phyloP scores from a whole-genome alignment of 179 eudicot genomes.

The Heliamphora ciliata region DNA sequence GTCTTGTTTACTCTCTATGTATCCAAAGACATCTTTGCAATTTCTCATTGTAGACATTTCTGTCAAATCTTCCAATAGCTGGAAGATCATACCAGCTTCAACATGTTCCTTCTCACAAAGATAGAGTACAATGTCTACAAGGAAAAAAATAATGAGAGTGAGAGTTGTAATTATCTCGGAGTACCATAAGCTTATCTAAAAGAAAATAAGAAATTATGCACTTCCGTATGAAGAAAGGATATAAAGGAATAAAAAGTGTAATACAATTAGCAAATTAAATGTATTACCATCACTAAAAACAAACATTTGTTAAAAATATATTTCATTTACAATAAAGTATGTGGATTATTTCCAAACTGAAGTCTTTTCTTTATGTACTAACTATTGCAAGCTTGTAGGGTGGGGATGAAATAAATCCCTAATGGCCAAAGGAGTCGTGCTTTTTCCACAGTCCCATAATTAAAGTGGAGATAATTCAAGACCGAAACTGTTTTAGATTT shows the following conservation, averaged over 20 bases:
- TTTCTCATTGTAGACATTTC: slow-evolving; percentile 99
- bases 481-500: neutral
- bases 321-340: neutral
- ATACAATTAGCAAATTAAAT: neutral
- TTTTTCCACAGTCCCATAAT: neutral
- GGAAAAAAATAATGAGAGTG: neutral
- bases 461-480: neutral
- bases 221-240: neutral
- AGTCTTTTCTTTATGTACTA: neutral
- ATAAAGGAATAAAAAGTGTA: neutral
- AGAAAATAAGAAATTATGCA: neutral
- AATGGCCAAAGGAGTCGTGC: neutral
- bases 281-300: neutral
- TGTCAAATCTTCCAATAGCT: slow-evolving; percentile 95
- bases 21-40: slow-evolving; percentile 90
- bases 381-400: neutral
- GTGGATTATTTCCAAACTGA: neutral
- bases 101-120: slow-evolving; percentile 97
- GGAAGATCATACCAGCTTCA: slow-evolving; percentile 99
- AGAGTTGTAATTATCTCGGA: neutral
- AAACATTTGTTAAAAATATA: neutral
- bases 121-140: slow-evolving; percentile 78
- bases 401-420: neutral
- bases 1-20: slow-evolving; percentile 98
- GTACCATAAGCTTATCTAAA: neutral